Percentiles rank a stretch among this genome's conserved stretches.
These are phyloP conservation scores for Fomitopsis pinicola DNA, from an alignment of 1,284 basidiomycete genomes.

Conservation along the genomic window DNA sequence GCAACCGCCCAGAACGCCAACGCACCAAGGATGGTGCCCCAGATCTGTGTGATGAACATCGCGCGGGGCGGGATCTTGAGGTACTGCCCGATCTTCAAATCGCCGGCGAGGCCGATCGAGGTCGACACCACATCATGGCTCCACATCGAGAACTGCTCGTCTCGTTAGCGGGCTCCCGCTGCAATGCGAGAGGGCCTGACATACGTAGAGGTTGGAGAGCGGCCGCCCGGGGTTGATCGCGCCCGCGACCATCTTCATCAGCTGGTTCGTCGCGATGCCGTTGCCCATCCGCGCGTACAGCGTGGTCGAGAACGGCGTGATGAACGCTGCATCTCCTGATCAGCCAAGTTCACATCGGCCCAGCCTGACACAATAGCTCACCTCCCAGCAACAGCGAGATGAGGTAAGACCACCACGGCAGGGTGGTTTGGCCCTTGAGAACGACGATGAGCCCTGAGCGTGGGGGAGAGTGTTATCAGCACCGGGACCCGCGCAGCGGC, in stretches of 20 bases:
- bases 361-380: background rate
- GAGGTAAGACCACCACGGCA: conserved; percentile 62
- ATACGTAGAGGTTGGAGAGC: conserved; percentile 62
- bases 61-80: conserved; percentile 71
- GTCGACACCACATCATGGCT: conserved; percentile 53
- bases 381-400: conserved; percentile 29
- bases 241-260: conserved; percentile 68
- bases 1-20: background rate
- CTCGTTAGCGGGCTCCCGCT: conserved; percentile 3
- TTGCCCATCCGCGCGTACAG: conserved; percentile 50
- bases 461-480: background rate
- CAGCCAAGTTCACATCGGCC: background rate
- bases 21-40: conserved; percentile 56
- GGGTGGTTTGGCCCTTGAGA: conserved; percentile 53
- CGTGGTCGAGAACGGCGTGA: conserved; percentile 38
- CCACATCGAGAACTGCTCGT: conserved; percentile 57
- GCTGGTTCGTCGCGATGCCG: conserved; percentile 52
- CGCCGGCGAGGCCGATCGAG: conserved; percentile 46
- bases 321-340: conserved; percentile 22
- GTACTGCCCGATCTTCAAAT: conserved; percentile 77
- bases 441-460: conserved; percentile 49
- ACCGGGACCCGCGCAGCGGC: background rate
- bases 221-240: conserved; percentile 59
- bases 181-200: conserved; percentile 15
- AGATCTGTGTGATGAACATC: conserved; percentile 65